Conservation (phyloP, 495 filamentous ascomycete genomes). For the Umbilicaria muhlenbergii region DNA sequence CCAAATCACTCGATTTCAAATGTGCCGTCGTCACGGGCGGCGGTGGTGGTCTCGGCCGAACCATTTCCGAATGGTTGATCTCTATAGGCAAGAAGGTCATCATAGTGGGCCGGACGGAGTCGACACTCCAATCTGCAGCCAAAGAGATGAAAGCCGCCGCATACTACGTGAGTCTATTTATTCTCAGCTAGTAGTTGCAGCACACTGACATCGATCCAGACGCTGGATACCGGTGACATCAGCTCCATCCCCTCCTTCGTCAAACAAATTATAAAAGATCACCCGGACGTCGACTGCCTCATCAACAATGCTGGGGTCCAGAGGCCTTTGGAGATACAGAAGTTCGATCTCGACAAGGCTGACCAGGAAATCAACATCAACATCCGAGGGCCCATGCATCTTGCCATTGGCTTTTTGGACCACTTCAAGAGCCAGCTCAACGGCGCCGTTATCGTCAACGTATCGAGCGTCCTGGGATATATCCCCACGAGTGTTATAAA, state of each 20-base stretch:
- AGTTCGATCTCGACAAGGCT: slow-evolving; percentile 22
- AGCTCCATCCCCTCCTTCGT: slow-evolving; percentile 23
- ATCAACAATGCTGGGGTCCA: slow-evolving; percentile 25
- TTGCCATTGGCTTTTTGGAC: slow-evolving; percentile 22
- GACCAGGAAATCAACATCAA: slow-evolving; percentile 34
- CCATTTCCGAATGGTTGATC: slow-evolving; percentile 25
- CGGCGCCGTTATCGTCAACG: slow-evolving; percentile 26
- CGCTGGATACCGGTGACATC: slow-evolving; percentile 26
- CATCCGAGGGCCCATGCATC: slow-evolving; percentile 33
- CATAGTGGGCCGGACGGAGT: slow-evolving; percentile 29
- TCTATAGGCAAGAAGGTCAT: slow-evolving; percentile 28
- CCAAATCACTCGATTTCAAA: slow-evolving; percentile 14
- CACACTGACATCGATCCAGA: neutral
- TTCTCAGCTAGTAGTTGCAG: neutral
- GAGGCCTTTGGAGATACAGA: slow-evolving; percentile 14
- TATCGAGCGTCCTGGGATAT: slow-evolving; percentile 29
- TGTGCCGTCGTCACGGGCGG: slow-evolving; percentile 30
- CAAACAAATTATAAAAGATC: slow-evolving; percentile 16
- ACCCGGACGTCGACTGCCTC: slow-evolving; percentile 32
- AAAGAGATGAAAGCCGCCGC: slow-evolving; percentile 21
- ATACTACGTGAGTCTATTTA: slow-evolving; percentile 17
- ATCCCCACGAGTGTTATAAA: slow-evolving; percentile 27
- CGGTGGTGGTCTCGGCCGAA: slow-evolving; percentile 30
- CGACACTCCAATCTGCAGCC: slow-evolving; percentile 21
- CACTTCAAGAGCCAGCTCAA: slow-evolving; percentile 22